Evolutionary conservation across 345 rosid genomes (phyloP), one percentile per base, ranked within the genome.

Genomic region (Lepidium sativum): DNA sequence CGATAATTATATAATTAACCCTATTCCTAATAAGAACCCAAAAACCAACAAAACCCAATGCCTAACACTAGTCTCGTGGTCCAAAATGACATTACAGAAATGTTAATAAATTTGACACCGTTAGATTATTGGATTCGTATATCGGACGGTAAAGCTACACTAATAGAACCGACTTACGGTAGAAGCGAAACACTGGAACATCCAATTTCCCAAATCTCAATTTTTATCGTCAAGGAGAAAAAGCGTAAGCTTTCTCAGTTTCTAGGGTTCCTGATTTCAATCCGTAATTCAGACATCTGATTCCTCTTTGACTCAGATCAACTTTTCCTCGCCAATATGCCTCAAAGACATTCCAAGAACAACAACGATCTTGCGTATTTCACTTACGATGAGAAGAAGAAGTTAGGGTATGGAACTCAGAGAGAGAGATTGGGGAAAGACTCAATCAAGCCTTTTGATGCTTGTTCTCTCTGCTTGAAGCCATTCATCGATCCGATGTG

Each of bases 341-440:
- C 99, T 25, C 99, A 94, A 78, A 78, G 99, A 69, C 99, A 94
- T 72, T 94, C 97, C 43, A 94, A 90, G 84, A 90, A 88, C 84
- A 90, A 88, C 82, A 94, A 90, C 51, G 99, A 94, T 74, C 82
- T 90, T 65, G 96, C 99, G 2, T 94, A 82, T 77, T 94, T 90
- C 85, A 94, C 99, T 9, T 90, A 94, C 86, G 96, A 90, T 48
- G 99, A 94, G 88, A 94, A 94, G 83, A 74, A 78, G 60, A 88
- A 90, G 81, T 82, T 94, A 52, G 96, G 97, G 2, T 94, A 90
- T 45, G 99, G 97, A 16, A 94, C 99, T 27, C 99, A 94, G 81
- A 88, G 61, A 78, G 99, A 94, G 86, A 67, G 99, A 65, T 86
- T 94, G 8, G 97, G 99, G 5, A 90, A 70, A 79, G 99, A 94